Evolutionary conservation across 2,329 filamentous ascomycete genomes (phyloP).

Genomic region (Epichloe festucae): DNA sequence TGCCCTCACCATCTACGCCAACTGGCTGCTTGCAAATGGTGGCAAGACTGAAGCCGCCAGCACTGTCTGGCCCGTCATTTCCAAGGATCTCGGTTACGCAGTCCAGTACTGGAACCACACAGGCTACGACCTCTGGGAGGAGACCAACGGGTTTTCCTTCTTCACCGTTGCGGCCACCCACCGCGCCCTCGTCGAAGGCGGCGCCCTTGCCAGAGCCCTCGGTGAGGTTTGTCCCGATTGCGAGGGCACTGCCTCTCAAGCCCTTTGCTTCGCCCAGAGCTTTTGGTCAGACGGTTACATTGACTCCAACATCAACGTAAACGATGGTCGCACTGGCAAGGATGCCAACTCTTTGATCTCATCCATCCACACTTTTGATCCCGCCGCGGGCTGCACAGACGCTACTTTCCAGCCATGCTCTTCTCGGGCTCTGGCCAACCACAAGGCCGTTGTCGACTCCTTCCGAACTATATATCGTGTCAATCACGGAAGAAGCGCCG

Average conservation of each 20-base stretch:
- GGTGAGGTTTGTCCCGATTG: slow-evolving; percentile 48
- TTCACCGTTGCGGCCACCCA: slow-evolving; percentile 63
- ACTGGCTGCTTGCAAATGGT: slow-evolving; percentile 57
- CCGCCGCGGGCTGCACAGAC: slow-evolving; percentile 50
- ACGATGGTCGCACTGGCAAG: slow-evolving; percentile 50
- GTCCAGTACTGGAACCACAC: slow-evolving; percentile 56
- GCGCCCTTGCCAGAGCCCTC: slow-evolving; percentile 48
- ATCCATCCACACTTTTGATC: slow-evolving; percentile 58
- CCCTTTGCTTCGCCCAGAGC: slow-evolving; percentile 59
- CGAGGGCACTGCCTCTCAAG: slow-evolving; percentile 50
- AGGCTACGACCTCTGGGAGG: slow-evolving; percentile 74
- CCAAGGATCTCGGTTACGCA: slow-evolving; percentile 65
- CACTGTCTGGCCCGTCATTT: slow-evolving; percentile 59
- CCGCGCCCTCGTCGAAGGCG: slow-evolving; percentile 56
- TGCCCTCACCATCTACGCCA: slow-evolving; percentile 58
- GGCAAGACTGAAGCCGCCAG: slow-evolving; percentile 41
- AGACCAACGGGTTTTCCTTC: slow-evolving; percentile 63
- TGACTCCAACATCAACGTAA: slow-evolving; percentile 54
- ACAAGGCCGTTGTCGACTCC: slow-evolving; percentile 62
- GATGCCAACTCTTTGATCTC: slow-evolving; percentile 59
- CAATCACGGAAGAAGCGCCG: slow-evolving; percentile 50
- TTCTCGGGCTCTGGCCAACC: slow-evolving; percentile 55
- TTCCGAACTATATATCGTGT: slow-evolving; percentile 60
- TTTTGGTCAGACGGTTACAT: slow-evolving; percentile 61
- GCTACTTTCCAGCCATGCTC: slow-evolving; percentile 70